Conservation (phyloP, 2,329 filamentous ascomycete genomes). For the Ceratocystis alfenasii region DNA sequence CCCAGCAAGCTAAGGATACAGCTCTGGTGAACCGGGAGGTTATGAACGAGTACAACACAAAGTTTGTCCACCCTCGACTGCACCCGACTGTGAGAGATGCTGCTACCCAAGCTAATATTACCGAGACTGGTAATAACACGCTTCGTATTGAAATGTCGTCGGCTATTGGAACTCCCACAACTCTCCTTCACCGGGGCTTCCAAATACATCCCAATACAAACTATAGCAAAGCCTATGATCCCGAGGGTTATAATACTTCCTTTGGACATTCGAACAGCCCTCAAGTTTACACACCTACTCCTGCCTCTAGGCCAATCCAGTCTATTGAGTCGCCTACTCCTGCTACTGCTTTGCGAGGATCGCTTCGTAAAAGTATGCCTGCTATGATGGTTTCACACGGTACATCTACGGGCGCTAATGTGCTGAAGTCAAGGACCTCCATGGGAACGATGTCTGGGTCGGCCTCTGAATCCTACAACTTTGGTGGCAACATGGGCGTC, state of each 20-base stretch:
- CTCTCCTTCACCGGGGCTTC: constrained; percentile 62
- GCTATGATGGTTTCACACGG: constrained; percentile 14
- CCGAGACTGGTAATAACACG: constrained; percentile 32
- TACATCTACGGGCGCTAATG: constrained; percentile 12
- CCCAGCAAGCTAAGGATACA: constrained; percentile 75
- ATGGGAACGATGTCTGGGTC: neutral
- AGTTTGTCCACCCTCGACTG: constrained; percentile 85
- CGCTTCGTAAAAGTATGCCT: constrained; percentile 17
- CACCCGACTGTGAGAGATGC: constrained; percentile 68
- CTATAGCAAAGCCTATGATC: constrained; percentile 61
- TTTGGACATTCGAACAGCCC: constrained; percentile 32
- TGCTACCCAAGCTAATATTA: constrained; percentile 59
- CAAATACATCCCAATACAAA: constrained; percentile 72
- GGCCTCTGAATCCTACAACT: constrained; percentile 26
- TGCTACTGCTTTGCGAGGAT: neutral
- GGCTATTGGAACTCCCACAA: constrained; percentile 42
- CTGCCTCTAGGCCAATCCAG: constrained; percentile 8
- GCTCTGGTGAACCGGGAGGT: constrained; percentile 82
- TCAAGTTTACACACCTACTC: constrained; percentile 30
- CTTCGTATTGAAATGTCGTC: constrained; percentile 30
- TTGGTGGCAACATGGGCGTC: constrained; percentile 67
- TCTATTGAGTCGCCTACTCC: constrained; percentile 15
- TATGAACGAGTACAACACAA: constrained; percentile 87
- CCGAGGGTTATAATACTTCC: constrained; percentile 35
- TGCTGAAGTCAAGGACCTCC: constrained; percentile 11